Percentiles rank a stretch among this genome's conserved stretches.
phyloP scores from a whole-genome alignment of 2,329 filamentous ascomycete species.

The Dryadomyces sulphureus region DNA sequence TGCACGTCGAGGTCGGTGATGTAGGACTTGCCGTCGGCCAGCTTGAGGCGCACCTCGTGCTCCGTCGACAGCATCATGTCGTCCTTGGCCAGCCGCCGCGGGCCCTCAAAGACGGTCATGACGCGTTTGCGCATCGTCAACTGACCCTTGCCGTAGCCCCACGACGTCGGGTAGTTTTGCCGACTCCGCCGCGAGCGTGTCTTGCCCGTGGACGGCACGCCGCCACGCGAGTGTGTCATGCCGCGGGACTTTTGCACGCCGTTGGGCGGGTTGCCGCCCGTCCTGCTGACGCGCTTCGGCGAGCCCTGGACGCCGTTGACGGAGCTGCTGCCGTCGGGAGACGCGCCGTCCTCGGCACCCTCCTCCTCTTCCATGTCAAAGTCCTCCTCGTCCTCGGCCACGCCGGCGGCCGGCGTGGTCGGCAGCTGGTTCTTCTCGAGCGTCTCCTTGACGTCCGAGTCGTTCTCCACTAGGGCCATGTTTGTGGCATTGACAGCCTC shows the following conservation, averaged over 20 bases:
- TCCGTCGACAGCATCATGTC: constrained; percentile 98
- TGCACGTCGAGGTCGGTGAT: constrained; percentile 89
- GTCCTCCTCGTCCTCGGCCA: constrained; percentile 28
- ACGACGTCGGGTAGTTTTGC: constrained; percentile 83
- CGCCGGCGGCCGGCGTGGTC: constrained; percentile 27
- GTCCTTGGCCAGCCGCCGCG: constrained; percentile 82
- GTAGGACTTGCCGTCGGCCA: constrained; percentile 63
- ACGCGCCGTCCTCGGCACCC: constrained; percentile 37
- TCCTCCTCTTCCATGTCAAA: constrained; percentile 38
- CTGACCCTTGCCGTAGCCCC: constrained; percentile 82
- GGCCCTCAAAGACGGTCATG: constrained; percentile 81
- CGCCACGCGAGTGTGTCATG: constrained; percentile 64
- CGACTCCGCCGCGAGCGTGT: constrained; percentile 71
- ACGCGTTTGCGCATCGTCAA: constrained; percentile 99
- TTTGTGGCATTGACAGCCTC: constrained; percentile 55
- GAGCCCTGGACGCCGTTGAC: constrained; percentile 14
- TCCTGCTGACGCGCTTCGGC: constrained; percentile 40
- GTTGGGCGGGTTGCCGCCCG: constrained; percentile 36
- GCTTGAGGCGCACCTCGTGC: constrained; percentile 77
- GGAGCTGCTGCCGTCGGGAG: constrained; percentile 11
- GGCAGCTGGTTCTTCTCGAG: constrained; percentile 49
- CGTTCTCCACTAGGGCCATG: constrained; percentile 50
- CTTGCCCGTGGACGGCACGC: constrained; percentile 41
- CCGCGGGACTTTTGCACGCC: constrained; percentile 54
- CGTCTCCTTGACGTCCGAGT: constrained; percentile 45